Evolutionary conservation across 2,329 filamentous ascomycete genomes (phyloP).

Genomic region (Rhinocladiella similis): DNA sequence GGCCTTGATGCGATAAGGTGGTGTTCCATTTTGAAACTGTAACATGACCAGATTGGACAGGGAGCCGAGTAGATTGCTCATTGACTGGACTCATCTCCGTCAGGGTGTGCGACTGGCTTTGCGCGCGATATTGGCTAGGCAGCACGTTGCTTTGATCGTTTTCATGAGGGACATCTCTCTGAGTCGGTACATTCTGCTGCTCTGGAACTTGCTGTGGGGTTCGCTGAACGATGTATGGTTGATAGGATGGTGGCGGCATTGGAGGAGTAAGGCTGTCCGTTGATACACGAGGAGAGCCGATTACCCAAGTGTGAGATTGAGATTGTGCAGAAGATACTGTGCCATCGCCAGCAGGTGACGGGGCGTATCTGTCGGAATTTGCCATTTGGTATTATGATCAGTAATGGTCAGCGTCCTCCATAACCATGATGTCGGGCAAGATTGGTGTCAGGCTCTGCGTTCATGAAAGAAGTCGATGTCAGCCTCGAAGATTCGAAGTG

Average conservation of each 20-base stretch:
- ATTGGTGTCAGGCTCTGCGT: background rate
- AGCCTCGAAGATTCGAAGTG: background rate
- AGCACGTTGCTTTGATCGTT: too few species aligned
- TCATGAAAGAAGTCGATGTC: background rate
- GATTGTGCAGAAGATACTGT: background rate
- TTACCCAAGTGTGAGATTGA: background rate
- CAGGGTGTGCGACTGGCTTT: background rate
- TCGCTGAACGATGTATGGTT: background rate
- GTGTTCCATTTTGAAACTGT: background rate
- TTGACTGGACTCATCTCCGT: background rate
- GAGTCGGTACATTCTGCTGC: too few species aligned
- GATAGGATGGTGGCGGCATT: background rate
- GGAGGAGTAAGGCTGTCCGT: background rate
- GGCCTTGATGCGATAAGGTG: background rate
- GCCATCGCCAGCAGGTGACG: background rate
- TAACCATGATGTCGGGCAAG: background rate
- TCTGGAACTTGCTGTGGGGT: too few species aligned
- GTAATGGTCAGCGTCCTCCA: background rate
- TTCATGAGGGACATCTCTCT: too few species aligned
- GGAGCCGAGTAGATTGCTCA: background rate
- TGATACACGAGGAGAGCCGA: background rate
- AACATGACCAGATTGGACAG: background rate
- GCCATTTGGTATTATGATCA: background rate
- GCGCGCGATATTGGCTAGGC: background rate
- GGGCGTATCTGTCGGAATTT: background rate